A percentile compares a stretch with the other conserved stretches of the same genome.
phyloP scores from a whole-genome alignment of 2,329 filamentous ascomycete species.

The Incumbomyces delicatus region DNA sequence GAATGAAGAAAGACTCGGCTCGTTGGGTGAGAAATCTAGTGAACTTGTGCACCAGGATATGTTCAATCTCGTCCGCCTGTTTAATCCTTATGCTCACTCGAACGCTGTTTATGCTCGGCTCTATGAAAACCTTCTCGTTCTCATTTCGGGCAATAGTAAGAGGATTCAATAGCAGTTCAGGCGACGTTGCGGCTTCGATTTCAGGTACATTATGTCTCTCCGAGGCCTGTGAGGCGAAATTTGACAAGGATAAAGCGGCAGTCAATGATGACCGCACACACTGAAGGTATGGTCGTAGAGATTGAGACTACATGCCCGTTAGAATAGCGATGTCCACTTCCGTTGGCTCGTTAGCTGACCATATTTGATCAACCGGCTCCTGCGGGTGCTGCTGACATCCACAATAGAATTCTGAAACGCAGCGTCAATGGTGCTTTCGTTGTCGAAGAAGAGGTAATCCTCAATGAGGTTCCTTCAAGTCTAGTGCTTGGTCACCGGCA shows the following conservation, averaged over 20 bases:
- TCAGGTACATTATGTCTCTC: slow-evolving; percentile 98
- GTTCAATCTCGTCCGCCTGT: slow-evolving; percentile 97
- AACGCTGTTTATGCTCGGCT: slow-evolving; percentile 93
- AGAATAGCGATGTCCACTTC: background rate
- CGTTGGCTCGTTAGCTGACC: no score
- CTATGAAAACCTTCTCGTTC: slow-evolving; percentile 91
- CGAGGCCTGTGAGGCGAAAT: slow-evolving; percentile 94
- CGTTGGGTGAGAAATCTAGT: slow-evolving; percentile 91
- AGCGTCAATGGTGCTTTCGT: no score
- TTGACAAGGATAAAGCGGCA: slow-evolving; percentile 82
- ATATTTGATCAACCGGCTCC: no score
- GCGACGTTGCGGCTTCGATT: slow-evolving; percentile 84
- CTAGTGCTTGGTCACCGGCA: no score
- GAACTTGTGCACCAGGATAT: slow-evolving; percentile 97
- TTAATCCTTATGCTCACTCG: slow-evolving; percentile 98
- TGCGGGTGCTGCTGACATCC: no score
- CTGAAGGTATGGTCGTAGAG: slow-evolving; percentile 88
- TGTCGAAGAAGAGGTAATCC: no score
- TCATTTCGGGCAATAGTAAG: slow-evolving; percentile 88
- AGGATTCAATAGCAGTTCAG: slow-evolving; percentile 87
- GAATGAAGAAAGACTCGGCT: slow-evolving; percentile 93
- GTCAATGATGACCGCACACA: slow-evolving; percentile 91
- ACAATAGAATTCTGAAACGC: no score
- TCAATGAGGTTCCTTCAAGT: no score
- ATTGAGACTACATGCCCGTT: slow-evolving; percentile 62